These are phyloP conservation scores for Globisporangium parvum DNA, from an alignment of 352 stramenopile genomes.

Conservation along the genomic window DNA sequence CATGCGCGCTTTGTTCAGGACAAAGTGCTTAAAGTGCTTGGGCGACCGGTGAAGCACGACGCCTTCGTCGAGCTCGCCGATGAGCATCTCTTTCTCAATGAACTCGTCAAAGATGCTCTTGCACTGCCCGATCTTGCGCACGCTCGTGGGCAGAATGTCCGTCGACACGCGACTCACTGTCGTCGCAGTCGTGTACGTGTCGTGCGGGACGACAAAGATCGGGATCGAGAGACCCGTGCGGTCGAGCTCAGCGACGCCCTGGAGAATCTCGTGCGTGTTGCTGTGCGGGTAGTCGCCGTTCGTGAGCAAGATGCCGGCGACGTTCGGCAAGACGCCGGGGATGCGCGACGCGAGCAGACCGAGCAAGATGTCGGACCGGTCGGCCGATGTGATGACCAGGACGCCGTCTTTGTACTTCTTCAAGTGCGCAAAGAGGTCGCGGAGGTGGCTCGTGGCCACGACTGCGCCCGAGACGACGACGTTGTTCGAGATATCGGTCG, in stretches of 20 bases:
- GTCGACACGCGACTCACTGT: slow-evolving; percentile 53
- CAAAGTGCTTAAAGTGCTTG: slow-evolving; percentile 83
- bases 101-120: slow-evolving; percentile 59
- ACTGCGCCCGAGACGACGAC: slow-evolving; percentile 61
- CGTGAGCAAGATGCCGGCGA: slow-evolving; percentile 67
- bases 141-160: slow-evolving; percentile 64
- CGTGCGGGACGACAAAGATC: slow-evolving; percentile 59
- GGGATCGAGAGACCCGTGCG: slow-evolving; percentile 64
- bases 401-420: slow-evolving; percentile 76
- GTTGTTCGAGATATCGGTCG: slow-evolving; percentile 56
- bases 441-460: slow-evolving; percentile 60
- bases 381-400: slow-evolving; percentile 70
- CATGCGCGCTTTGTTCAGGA: slow-evolving; percentile 70
- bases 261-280: slow-evolving; percentile 65
- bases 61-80: slow-evolving; percentile 58
- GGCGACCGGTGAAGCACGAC: slow-evolving; percentile 60
- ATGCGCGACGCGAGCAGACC: slow-evolving; percentile 63
- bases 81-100: slow-evolving; percentile 57
- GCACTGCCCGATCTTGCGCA: slow-evolving; percentile 64
- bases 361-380: slow-evolving; percentile 68
- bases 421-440: slow-evolving; percentile 69
- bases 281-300: slow-evolving; percentile 72
- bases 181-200: slow-evolving; percentile 59
- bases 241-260: slow-evolving; percentile 62
- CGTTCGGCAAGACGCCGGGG: slow-evolving; percentile 56